phyloP scores from a whole-genome alignment of 2,329 filamentous ascomycete species.

The Sphaerulina musiva region DNA sequence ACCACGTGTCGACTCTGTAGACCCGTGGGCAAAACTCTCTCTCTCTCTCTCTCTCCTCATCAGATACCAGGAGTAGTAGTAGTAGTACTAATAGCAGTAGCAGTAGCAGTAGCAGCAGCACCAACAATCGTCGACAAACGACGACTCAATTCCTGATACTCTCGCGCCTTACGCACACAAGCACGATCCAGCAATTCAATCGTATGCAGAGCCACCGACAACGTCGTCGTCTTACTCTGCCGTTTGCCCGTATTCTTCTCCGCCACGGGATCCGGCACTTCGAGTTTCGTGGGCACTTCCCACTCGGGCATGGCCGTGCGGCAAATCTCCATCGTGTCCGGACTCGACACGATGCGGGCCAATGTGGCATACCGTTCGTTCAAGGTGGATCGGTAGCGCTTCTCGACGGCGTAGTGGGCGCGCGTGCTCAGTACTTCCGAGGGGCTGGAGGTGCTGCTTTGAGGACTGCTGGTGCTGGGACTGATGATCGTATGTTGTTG shows the following conservation, averaged over 20 bases:
- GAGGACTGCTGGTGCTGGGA: constrained; percentile 3
- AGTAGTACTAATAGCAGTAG: too few species aligned
- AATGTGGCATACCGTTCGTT: constrained; percentile 19
- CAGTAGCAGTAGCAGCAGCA: too few species aligned
- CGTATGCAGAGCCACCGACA: constrained; percentile 18
- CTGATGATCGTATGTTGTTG: not conserved
- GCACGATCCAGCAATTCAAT: constrained; percentile 14
- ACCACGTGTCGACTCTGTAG: too few species aligned
- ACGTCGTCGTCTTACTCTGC: constrained; percentile 20
- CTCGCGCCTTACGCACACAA: constrained; percentile 14
- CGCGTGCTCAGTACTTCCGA: constrained; percentile 13
- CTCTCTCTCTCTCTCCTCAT: too few species aligned
- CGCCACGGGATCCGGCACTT: constrained; percentile 9
- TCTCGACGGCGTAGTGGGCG: constrained; percentile 37
- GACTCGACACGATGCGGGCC: constrained; percentile 14
- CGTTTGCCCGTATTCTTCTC: constrained; percentile 16
- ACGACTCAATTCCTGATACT: constrained; percentile 8
- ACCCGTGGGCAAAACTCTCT: too few species aligned
- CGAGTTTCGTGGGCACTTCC: constrained; percentile 16
- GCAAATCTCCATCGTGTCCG: constrained; percentile 17
- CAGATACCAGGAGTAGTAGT: too few species aligned
- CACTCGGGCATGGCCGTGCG: constrained; percentile 14
- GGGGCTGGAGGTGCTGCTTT: constrained; percentile 3
- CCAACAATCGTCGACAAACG: constrained; percentile 5
- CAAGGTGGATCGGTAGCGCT: constrained; percentile 21